A percentile compares a stretch with the other conserved stretches of the same genome.
Evolutionary conservation across 768 basidiomycete genomes (phyloP).

Genomic region (Russula earlei): DNA sequence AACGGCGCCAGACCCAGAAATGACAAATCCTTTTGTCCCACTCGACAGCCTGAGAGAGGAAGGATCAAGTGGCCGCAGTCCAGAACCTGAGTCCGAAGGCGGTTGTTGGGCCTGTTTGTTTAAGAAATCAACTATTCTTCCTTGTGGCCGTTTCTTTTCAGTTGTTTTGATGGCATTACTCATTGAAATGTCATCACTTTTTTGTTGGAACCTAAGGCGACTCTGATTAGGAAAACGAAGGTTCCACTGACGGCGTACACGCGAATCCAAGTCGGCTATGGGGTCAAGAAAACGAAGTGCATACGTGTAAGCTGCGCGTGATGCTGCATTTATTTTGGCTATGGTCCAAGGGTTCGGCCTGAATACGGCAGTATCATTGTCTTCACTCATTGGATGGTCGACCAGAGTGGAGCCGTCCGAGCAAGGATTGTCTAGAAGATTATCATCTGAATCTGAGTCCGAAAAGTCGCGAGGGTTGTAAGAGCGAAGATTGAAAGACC

Average conservation of each 20-base stretch:
- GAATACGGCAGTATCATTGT: slow-evolving; percentile 42
- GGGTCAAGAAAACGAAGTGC: neutral
- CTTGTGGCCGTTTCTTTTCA: slow-evolving; percentile 21
- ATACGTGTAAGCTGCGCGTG: slow-evolving; percentile 28
- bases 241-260: neutral
- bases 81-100: neutral
- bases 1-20: neutral
- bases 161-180: neutral
- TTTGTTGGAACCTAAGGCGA: neutral
- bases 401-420: slow-evolving; percentile 14
- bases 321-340: slow-evolving; percentile 67
- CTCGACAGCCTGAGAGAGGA: neutral
- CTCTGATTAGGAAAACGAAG: neutral
- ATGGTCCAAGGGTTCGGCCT: slow-evolving; percentile 76
- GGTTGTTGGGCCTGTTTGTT: slow-evolving; percentile 31
- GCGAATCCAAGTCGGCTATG: neutral
- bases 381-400: slow-evolving; percentile 37
- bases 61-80: slow-evolving; percentile 7
- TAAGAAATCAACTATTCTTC: slow-evolving; percentile 38
- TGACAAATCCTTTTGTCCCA: neutral
- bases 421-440: slow-evolving; percentile 1
- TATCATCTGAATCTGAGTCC: slow-evolving; percentile 20
- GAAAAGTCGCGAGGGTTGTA: slow-evolving; percentile 21
- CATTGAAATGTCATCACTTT: neutral
- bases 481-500: slow-evolving; percentile 27